phyloP scores from a whole-genome alignment of 441 rosid genomes.

The Adansonia gregorii region DNA sequence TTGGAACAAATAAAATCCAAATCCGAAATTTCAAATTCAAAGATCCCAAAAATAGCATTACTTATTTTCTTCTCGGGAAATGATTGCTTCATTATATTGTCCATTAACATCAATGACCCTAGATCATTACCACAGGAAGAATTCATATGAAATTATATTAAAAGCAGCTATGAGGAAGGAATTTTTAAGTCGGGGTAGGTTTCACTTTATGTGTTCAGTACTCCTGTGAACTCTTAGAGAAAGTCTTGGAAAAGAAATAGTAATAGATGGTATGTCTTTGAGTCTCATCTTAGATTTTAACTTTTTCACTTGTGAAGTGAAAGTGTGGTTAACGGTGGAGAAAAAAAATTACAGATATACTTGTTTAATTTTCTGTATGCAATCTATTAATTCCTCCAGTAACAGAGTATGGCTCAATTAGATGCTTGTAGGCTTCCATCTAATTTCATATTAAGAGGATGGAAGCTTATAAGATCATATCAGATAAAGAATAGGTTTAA shows the following conservation, averaged over 20 bases:
- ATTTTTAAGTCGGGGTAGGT: slow-evolving; percentile 44
- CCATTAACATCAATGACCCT: slow-evolving; percentile 51
- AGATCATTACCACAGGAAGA: slow-evolving; percentile 53
- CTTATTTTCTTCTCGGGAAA: slow-evolving; percentile 48
- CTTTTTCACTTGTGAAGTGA: slow-evolving; percentile 27
- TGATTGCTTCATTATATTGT: slow-evolving; percentile 53
- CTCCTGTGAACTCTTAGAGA: slow-evolving; percentile 43
- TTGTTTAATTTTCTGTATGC: slow-evolving; percentile 25
- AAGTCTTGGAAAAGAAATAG: slow-evolving; percentile 62
- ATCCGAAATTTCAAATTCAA: too few species aligned
- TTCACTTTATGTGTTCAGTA: slow-evolving; percentile 61
- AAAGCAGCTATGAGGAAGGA: slow-evolving; percentile 22
- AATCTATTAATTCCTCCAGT: not conserved
- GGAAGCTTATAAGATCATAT: not conserved
- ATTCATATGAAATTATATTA: slow-evolving; percentile 27
- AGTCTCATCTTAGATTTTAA: slow-evolving; percentile 16
- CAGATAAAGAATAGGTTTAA: not conserved
- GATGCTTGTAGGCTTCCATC: slow-evolving; percentile 18
- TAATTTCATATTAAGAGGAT: slow-evolving; percentile 15
- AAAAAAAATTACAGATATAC: slow-evolving; percentile 28
- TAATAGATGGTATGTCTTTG: slow-evolving; percentile 50
- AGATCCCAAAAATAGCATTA: not conserved
- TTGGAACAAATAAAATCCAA: too few species aligned
- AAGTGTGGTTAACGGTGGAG: slow-evolving; percentile 7
- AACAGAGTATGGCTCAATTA: not conserved